Conservation (phyloP, 2,329 filamentous ascomycete genomes). For the Apiospora arundinis region DNA sequence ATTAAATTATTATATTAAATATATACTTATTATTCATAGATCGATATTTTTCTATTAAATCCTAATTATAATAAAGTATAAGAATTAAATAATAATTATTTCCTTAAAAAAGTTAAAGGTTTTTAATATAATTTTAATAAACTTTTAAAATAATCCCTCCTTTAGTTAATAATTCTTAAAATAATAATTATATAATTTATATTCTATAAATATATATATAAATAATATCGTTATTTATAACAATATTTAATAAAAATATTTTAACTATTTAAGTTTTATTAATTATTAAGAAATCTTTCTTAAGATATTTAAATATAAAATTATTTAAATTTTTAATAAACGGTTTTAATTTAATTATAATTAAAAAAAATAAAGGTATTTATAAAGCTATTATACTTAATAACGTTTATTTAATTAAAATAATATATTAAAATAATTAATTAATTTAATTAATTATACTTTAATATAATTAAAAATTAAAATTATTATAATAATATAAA, state of each 20-base stretch:
- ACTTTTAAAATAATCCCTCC: neutral
- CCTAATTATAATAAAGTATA: neutral
- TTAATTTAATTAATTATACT: no score
- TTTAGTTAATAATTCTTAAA: neutral
- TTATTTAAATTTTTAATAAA: no score
- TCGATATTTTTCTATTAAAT: neutral
- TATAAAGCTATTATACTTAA: neutral
- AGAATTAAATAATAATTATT: slow-evolving; percentile 19
- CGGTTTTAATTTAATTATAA: neutral
- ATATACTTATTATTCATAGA: no score
- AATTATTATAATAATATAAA: neutral
- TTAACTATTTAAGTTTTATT: neutral
- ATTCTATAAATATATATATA: neutral
- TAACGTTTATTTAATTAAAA: no score
- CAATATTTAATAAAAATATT: neutral
- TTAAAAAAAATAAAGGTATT: neutral
- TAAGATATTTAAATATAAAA: no score
- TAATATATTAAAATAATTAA: no score
- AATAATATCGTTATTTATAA: neutral
- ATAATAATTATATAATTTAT: no score
- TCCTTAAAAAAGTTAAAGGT: neutral
- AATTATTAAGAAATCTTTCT: no score
- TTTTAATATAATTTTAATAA: neutral
- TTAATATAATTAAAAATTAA: neutral
- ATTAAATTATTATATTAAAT: no score